Evolutionary conservation across 202 grass and related monocot genomes (phyloP).

Genomic region (Miscanthus sacchariflorus): DNA sequence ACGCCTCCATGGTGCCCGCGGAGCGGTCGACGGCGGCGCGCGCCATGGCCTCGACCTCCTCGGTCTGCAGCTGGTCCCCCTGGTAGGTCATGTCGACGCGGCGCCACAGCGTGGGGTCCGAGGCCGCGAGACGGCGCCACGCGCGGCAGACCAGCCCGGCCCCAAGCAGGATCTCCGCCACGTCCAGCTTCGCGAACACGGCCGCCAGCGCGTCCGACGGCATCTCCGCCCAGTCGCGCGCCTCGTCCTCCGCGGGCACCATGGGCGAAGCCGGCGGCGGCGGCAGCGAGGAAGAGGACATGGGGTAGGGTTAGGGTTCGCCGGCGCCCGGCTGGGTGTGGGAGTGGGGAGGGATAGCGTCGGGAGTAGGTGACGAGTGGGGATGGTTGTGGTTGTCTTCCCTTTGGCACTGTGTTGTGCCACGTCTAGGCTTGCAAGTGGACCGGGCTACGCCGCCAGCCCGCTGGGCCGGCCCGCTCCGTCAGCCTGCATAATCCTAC

Average conservation of each 20-base stretch:
- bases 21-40: conserved; percentile 55
- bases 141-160: conserved; percentile 57
- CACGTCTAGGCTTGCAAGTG: no score
- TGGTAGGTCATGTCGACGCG: conserved; percentile 56
- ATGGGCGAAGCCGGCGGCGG: neutral
- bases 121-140: conserved; percentile 45
- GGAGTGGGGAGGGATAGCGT: neutral
- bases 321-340: neutral
- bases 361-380: neutral
- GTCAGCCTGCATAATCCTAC: no score
- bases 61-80: conserved; percentile 38
- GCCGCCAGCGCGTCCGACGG: conserved; percentile 53
- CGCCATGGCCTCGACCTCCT: conserved; percentile 50
- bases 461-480: no score
- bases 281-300: neutral
- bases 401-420: no score
- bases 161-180: conserved; percentile 43
- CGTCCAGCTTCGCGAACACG: conserved; percentile 56
- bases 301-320: conserved; percentile 46
- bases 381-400: no score
- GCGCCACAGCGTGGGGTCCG: conserved; percentile 53
- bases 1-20: conserved; percentile 57
- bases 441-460: no score
- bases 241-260: conserved; percentile 24
- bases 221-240: conserved; percentile 60